These are phyloP conservation scores for Xerocomus potaroensis DNA, from an alignment of 768 basidiomycete genomes.

Conservation along the genomic window DNA sequence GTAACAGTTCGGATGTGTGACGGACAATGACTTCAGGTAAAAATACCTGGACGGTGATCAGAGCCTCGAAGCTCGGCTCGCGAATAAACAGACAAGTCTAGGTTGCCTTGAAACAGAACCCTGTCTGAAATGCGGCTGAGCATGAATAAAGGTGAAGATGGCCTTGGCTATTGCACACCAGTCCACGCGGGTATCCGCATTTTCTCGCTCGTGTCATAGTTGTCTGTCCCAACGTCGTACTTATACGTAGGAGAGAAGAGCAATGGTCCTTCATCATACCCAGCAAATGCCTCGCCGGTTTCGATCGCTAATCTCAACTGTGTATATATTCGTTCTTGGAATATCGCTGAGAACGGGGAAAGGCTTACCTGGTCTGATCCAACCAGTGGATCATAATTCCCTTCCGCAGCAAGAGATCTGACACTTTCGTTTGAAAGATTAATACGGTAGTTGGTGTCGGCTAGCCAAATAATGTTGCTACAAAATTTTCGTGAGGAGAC, in stretches of 20 bases:
- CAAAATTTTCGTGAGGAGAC: slow-evolving; percentile 3
- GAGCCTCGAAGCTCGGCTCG: slow-evolving; percentile 86
- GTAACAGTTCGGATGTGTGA: neutral
- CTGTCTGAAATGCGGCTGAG: slow-evolving; percentile 59
- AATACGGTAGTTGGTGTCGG: slow-evolving; percentile 94
- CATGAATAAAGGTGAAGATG: neutral
- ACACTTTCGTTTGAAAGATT: slow-evolving; percentile 81
- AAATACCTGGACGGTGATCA: slow-evolving; percentile 89
- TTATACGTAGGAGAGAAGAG: slow-evolving; percentile 95
- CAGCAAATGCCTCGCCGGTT: slow-evolving; percentile 66
- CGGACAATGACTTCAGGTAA: neutral
- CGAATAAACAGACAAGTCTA: slow-evolving; percentile 77
- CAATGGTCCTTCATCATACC: slow-evolving; percentile 86
- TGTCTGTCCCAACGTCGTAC: slow-evolving; percentile 77
- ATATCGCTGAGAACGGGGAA: neutral
- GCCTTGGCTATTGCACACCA: slow-evolving; percentile 48
- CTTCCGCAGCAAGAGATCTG: slow-evolving; percentile 55
- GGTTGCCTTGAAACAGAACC: slow-evolving; percentile 77
- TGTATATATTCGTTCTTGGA: neutral
- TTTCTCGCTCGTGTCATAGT: slow-evolving; percentile 95
- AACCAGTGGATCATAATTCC: slow-evolving; percentile 70
- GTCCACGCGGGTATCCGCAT: slow-evolving; percentile 97
- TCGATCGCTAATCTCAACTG: slow-evolving; percentile 76
- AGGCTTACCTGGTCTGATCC: slow-evolving; percentile 80
- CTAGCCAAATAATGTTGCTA: slow-evolving; percentile 91